These are phyloP conservation scores for Boletellus ananas DNA, from an alignment of 768 basidiomycete species.

Conservation along the genomic window DNA sequence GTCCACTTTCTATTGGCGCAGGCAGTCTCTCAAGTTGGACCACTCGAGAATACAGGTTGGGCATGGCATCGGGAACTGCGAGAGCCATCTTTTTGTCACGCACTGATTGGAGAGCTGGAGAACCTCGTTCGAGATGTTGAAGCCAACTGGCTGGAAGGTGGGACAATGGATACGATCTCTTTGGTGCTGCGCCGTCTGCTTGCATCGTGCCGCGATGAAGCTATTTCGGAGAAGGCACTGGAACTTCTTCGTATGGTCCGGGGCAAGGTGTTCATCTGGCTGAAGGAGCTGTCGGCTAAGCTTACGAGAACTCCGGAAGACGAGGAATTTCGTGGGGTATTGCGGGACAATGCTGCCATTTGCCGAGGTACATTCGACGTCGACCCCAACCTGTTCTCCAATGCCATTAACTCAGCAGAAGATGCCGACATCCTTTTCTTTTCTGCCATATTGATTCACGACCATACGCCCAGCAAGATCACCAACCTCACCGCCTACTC, in stretches of 20 bases:
- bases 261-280: conserved; percentile 33
- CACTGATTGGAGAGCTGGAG: conserved; percentile 35
- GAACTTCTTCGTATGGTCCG: conserved; percentile 33
- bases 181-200: conserved; percentile 38
- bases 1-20: conserved; percentile 44
- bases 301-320: conserved; percentile 13
- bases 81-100: conserved; percentile 30
- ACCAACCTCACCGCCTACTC: conserved; percentile 4
- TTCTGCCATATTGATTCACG: conserved; percentile 24
- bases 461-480: conserved; percentile 17
- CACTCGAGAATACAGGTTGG: conserved; percentile 7
- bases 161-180: conserved; percentile 32
- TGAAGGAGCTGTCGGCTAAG: conserved; percentile 28
- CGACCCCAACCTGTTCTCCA: background rate
- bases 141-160: conserved; percentile 39
- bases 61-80: conserved; percentile 41
- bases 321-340: conserved; percentile 14
- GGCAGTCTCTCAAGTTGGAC: conserved; percentile 43
- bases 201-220: conserved; percentile 13
- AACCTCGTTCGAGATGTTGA: conserved; percentile 32
- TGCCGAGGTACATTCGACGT: conserved; percentile 36
- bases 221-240: conserved; percentile 16
- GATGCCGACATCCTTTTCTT: conserved; percentile 24
- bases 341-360: conserved; percentile 35
- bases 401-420: conserved; percentile 14